Base-by-base conservation (phyloP, 805 yeast species). In the Komagataella pseudopastoris region DNA sequence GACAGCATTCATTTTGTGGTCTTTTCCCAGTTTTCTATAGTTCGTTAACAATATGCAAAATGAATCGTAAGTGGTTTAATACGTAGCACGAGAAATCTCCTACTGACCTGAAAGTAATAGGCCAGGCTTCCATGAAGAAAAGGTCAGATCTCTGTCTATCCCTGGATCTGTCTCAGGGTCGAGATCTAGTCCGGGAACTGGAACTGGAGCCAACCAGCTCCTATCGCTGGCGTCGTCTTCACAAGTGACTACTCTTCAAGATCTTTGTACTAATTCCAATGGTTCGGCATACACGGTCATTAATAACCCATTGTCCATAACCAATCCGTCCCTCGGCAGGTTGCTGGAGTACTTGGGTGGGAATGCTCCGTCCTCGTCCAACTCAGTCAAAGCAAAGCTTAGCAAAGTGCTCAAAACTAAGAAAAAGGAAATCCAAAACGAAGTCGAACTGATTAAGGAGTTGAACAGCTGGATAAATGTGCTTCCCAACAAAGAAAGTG, bases 401-500 rank as follows among this genome's bases (percentile, higher is more conserved):
- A 56, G 60, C 39, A 73, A 67, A 54, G 56, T 72, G 48, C 64
- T 74, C 50, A 71, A 67, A 55, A 52, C 59, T 6, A 73, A 75
- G 55, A 67, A 66, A 51, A 75, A 67, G 50, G 59, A 63, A 4
- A 57, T 69, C 50, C 60, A 56, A 44, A 63, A 67, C 48, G 68
- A 72, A 52, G 63, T 59, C 10, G 74, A 69, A 12, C 63, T 76
- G 48, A 55, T 69, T 6, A 66, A 61, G 39, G 76, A 76, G 17
- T 56, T 77, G 14, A 58, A 60, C 2, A 60, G 60, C 3, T 77
- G 83, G 83, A 60, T 68, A 30, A 58, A 62, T 39, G 56, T 62
- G 3, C 54, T 76, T 30, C 71, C 71, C 6, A 67, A 65, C 51
- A 65, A 65, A 4, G 74, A 73, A 3, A 66, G 69, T 55, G 68